phyloP scores from a whole-genome alignment of 129 eudicot genomes.

The Solidago caesia region DNA sequence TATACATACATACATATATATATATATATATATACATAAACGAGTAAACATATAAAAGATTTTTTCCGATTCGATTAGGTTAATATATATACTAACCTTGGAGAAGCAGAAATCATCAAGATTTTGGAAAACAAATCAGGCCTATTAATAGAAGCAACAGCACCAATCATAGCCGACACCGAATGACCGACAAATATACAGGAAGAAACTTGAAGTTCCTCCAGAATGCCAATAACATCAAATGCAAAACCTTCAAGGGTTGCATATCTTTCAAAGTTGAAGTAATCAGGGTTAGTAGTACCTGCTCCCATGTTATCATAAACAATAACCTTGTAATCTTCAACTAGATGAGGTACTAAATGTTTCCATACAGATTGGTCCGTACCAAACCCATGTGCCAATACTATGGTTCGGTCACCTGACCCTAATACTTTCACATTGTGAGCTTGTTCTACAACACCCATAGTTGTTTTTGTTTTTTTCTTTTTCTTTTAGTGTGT shows the following conservation, averaged over 20 bases:
- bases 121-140: conserved; percentile 81
- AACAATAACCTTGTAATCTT: conserved; percentile 60
- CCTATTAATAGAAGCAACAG: conserved; percentile 68
- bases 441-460: conserved; percentile 80
- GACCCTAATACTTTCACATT: conserved; percentile 74
- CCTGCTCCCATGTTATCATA: conserved; percentile 95
- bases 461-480: conserved; percentile 41
- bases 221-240: conserved; percentile 74
- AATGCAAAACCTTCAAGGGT: conserved; percentile 70
- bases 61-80: too few species aligned
- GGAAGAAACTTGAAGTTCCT: conserved; percentile 56
- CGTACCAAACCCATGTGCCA: conserved; percentile 93
- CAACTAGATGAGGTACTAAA: conserved; percentile 75
- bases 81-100: conserved; percentile 50
- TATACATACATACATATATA: too few species aligned
- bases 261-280: conserved; percentile 75
- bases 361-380: conserved; percentile 99
- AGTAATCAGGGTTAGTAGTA: conserved; percentile 88
- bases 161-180: conserved; percentile 83
- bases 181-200: conserved; percentile 90
- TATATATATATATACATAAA: too few species aligned
- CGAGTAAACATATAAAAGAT: not conserved
- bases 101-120: conserved; percentile 63
- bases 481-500: not conserved
- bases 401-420: conserved; percentile 53